Evolutionary conservation across 164 flowering plant species (phyloP).

Genomic region (Dillenia suffruticosa): DNA sequence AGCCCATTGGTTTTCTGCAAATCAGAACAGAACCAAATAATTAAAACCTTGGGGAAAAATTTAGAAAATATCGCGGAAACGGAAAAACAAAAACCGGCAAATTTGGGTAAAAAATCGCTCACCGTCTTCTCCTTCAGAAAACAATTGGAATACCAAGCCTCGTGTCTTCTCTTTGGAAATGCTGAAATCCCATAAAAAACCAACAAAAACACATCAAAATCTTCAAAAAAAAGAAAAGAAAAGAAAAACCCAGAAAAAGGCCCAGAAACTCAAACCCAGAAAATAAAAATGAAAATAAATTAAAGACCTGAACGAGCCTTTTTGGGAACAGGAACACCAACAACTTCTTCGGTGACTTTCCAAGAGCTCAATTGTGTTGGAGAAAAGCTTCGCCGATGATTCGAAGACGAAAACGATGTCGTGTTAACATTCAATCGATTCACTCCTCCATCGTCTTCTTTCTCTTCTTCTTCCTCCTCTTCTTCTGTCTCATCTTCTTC

Average conservation of each 20-base stretch:
- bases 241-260: too few species aligned
- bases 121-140: slow-evolving; percentile 1
- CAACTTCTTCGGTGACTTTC: slow-evolving; percentile 21
- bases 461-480: neutral
- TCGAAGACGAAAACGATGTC: neutral
- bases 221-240: too few species aligned
- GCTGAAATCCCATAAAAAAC: slow-evolving; percentile 6
- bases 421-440: neutral
- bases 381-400: slow-evolving; percentile 7
- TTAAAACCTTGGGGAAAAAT: neutral
- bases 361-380: slow-evolving; percentile 2
- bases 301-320: slow-evolving; percentile 38
- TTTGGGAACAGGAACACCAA: slow-evolving; percentile 33
- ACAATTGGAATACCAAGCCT: slow-evolving; percentile 10
- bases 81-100: too few species aligned
- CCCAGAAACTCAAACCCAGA: too few species aligned
- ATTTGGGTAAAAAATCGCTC: too few species aligned
- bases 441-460: slow-evolving; percentile 8
- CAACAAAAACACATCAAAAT: too few species aligned
- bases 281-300: neutral
- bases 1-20: too few species aligned
- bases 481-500: slow-evolving; percentile 1
- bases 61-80: too few species aligned
- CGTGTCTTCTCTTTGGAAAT: slow-evolving; percentile 25
- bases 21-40: too few species aligned